Percentiles rank a stretch among this genome's conserved stretches.
These are phyloP conservation scores for Fraxinus nigra DNA, from an alignment of 305 asterid genomes.

Conservation along the genomic window DNA sequence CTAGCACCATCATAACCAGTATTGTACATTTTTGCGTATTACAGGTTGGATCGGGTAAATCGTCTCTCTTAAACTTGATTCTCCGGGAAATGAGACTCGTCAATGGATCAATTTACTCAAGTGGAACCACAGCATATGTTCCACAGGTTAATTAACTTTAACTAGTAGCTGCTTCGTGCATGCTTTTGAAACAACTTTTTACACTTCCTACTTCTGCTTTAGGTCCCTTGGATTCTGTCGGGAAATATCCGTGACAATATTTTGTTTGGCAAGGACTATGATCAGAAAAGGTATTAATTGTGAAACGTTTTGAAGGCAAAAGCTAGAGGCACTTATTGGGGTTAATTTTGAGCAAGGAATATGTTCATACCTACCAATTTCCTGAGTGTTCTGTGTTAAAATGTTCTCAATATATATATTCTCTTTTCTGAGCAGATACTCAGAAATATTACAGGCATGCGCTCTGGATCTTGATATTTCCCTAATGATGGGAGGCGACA, in stretches of 20 bases:
- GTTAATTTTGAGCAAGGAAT: slow-evolving; percentile 9
- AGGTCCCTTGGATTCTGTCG: slow-evolving; percentile 95
- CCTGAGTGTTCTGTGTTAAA: background rate
- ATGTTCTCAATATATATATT: background rate
- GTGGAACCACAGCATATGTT: slow-evolving; percentile 76
- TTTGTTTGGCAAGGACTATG: slow-evolving; percentile 73
- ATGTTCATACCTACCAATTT: background rate
- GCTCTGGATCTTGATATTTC: slow-evolving; percentile 76
- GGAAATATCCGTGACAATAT: slow-evolving; percentile 93
- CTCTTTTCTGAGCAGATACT: slow-evolving; percentile 51
- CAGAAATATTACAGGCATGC: slow-evolving; percentile 64
- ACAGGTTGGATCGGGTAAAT: slow-evolving; percentile 98
- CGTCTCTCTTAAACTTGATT: slow-evolving; percentile 73
- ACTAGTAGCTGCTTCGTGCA: slow-evolving; percentile 14
- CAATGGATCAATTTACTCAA: slow-evolving; percentile 48
- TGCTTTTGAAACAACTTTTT: slow-evolving; percentile 10
- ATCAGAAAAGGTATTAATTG: slow-evolving; percentile 53
- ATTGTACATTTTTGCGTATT: slow-evolving; percentile 12
- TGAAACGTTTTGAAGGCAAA: slow-evolving; percentile 1
- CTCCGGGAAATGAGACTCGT: slow-evolving; percentile 73
- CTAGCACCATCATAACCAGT: background rate
- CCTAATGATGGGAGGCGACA: slow-evolving; percentile 85
- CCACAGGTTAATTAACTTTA: slow-evolving; percentile 66
- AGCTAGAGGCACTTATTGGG: background rate
- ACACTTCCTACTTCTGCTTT: slow-evolving; percentile 22